Base-by-base conservation (phyloP, 352 stramenopile species). In the Phytophthora tentaculata region DNA sequence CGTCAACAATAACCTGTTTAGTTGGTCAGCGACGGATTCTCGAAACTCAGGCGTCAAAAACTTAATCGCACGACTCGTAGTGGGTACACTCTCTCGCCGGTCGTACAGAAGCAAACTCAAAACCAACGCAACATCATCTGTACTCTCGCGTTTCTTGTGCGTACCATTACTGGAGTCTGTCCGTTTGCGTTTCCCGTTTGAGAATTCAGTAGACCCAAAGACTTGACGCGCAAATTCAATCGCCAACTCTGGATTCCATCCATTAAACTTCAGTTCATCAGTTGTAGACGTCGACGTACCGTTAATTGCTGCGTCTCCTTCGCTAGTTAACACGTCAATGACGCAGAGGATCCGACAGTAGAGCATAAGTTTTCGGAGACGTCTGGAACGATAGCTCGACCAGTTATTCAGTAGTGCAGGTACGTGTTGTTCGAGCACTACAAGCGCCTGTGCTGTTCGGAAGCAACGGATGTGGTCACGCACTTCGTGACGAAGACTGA, bases 71-170 rank as follows among this genome's bases (percentile, higher is more conserved):
- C 47, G 59, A 50, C 60, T 80, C 17, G 66, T 39, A 14, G 29
- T 13, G 1, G 78, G 78, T 23, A 86, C 61, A 28, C 41, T 67
- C 14, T 71, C 71, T 10, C 55, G 70, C 28, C 61, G 56, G 22
- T 76, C 56, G 39, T 82, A 79, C 10, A 86, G 39, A 14, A 83
- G 60, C 43, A 86, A 55, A 32, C 67, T 84, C 70, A 84, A 80
- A 22, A 61, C 58, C 10, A 73, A 48, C 5, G 56, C 60, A 12
- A 83, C 24, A 10, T 73, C 52, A 20, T 55, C n/a, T 41, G 49
- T 52, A 22, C 49, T n/a, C 13, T 70, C 32, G 3, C 12, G 17
- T 24, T 56, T 53, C 22, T 59, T 44, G 3, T 51, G 43, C 4
- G 28, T 28, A 24, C 39, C 59, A 47, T 60, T 62, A 37, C 24